Evolutionary conservation across 2,329 filamentous ascomycete species (phyloP).

Genomic region (Botryosphaeria dothidea): DNA sequence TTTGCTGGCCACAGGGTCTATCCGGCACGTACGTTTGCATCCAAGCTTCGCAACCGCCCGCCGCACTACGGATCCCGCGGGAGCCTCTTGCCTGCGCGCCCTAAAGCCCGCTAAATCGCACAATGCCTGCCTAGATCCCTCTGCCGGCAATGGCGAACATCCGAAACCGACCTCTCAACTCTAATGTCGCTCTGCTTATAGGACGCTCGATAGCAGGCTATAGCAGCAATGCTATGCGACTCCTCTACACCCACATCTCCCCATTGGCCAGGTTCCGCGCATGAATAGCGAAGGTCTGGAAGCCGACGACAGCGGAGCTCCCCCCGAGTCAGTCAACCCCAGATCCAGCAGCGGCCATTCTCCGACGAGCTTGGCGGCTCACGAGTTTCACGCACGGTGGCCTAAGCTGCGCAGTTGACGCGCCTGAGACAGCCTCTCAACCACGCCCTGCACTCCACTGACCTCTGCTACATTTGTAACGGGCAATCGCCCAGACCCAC

Average conservation of each 20-base stretch:
- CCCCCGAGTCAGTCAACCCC: conserved; percentile 5
- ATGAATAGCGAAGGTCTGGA: neutral
- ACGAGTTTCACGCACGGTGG: neutral
- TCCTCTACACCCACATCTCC: neutral
- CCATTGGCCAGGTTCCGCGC: conserved; percentile 14
- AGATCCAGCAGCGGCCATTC: conserved; percentile 2
- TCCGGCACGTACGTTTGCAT: neutral
- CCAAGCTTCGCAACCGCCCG: neutral
- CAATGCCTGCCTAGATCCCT: neutral
- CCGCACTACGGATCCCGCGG: neutral
- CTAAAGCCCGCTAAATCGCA: neutral
- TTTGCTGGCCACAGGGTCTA: neutral
- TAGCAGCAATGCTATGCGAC: conserved; percentile 12
- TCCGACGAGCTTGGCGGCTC: neutral
- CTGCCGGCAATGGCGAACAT: neutral
- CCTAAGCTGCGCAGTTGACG: neutral
- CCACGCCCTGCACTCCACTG: neutral
- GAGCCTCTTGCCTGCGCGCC: neutral
- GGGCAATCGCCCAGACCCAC: neutral
- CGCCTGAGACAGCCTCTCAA: neutral
- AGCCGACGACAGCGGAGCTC: neutral
- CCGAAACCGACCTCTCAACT: neutral
- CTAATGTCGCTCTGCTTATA: neutral
- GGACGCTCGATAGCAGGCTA: neutral
- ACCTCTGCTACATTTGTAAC: neutral